Conservation (phyloP, 1,284 basidiomycete genomes). For the Papiliotrema nemorosa region DNA sequence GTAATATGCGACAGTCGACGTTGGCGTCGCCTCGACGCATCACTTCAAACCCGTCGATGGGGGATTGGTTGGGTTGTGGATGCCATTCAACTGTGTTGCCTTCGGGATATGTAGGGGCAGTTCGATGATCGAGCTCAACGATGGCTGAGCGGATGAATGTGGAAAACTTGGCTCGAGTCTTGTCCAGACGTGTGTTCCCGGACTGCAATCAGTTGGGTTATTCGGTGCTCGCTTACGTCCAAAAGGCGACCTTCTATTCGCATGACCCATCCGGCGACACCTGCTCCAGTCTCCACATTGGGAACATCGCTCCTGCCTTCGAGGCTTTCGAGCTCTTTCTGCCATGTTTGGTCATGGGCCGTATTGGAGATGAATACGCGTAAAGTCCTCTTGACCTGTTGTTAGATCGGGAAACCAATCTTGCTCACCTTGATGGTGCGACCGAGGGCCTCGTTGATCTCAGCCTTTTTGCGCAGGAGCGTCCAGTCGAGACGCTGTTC, state of each 20-base stretch:
- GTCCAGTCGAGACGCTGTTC: constrained; percentile 95
- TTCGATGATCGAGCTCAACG: constrained; percentile 76
- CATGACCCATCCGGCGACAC: constrained; percentile 85
- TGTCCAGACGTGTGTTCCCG: constrained; percentile 66
- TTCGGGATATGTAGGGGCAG: constrained; percentile 76
- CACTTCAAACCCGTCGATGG: constrained; percentile 84
- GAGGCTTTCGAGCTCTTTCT: constrained; percentile 52
- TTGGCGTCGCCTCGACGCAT: constrained; percentile 74
- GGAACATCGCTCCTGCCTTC: constrained; percentile 12
- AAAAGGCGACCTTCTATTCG: constrained; percentile 84
- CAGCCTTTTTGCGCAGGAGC: constrained; percentile 81
- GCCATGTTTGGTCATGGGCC: constrained; percentile 80
- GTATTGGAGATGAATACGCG: constrained; percentile 87
- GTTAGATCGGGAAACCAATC: not conserved
- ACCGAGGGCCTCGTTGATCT: constrained; percentile 75
- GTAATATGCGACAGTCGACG: constrained; percentile 71
- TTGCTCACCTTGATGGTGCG: constrained; percentile 48
- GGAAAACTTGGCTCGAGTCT: constrained; percentile 73
- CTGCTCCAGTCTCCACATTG: constrained; percentile 63
- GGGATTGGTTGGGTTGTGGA: constrained; percentile 62
- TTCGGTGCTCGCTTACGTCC: constrained; percentile 44
- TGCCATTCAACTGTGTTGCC: constrained; percentile 50
- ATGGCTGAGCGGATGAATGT: constrained; percentile 79
- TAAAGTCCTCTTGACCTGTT: constrained; percentile 75
- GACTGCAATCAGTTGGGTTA: constrained; percentile 26